Evolutionary conservation across 345 rosid genomes (phyloP).

Genomic region (Bruguiera parviflora): DNA sequence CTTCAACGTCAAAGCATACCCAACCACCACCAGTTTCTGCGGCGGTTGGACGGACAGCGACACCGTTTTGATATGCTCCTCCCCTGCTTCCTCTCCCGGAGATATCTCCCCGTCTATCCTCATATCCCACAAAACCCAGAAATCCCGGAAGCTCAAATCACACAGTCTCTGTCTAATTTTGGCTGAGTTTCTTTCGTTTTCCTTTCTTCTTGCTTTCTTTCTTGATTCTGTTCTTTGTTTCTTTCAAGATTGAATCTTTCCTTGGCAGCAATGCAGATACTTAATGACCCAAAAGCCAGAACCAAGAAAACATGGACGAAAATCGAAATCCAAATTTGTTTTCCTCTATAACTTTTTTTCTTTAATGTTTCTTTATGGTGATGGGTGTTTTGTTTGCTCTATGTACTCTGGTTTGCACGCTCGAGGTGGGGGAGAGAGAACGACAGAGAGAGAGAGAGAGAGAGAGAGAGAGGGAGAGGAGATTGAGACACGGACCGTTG

Average conservation of each 20-base stretch:
- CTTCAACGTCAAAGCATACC: conserved; percentile 87
- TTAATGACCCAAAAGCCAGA: background rate
- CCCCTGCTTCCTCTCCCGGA: conserved; percentile 18
- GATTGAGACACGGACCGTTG: background rate
- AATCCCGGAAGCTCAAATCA: background rate
- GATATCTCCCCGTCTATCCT: conserved; percentile 46
- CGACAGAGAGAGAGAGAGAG: background rate
- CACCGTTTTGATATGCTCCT: conserved; percentile 21
- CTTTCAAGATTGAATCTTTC: conserved; percentile 5
- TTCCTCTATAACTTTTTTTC: background rate
- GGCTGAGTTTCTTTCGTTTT: background rate
- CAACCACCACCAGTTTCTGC: conserved; percentile 55
- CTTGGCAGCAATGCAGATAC: background rate
- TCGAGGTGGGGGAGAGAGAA: background rate
- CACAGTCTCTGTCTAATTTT: background rate
- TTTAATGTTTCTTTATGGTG: background rate
- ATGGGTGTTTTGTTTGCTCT: background rate
- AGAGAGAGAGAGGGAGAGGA: background rate
- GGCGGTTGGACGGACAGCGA: conserved; percentile 21
- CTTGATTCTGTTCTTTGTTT: background rate
- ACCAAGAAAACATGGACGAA: background rate
- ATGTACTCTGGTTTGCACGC: background rate
- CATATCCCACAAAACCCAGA: conserved; percentile 35
- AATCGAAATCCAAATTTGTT: background rate
- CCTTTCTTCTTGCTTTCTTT: background rate